Conservation (phyloP, 169 alveolate genomes). For the Babesia ovis region DNA sequence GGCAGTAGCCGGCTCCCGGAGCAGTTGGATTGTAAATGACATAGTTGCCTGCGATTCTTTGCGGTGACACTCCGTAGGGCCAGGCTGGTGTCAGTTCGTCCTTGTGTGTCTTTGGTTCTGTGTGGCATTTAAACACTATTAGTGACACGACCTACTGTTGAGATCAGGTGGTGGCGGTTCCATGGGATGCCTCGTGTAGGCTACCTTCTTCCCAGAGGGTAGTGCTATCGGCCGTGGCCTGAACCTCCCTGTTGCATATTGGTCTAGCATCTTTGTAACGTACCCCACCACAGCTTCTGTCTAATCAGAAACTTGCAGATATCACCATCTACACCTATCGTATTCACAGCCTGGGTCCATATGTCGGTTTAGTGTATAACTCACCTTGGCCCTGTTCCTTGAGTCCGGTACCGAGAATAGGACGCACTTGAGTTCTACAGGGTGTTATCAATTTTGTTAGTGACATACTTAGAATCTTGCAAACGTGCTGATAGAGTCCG, state of each 20-base stretch:
- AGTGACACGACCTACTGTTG: conserved; percentile 24
- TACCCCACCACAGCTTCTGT: conserved; percentile 85
- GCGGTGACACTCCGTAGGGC: conserved; percentile 81
- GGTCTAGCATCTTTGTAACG: conserved; percentile 5
- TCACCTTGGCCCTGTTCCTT: conserved; percentile 78
- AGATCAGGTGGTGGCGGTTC: conserved; percentile 80
- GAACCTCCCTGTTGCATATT: conserved; percentile 52
- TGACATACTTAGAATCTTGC: conserved; percentile 70
- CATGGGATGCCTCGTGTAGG: conserved; percentile 85
- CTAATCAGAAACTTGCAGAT: conserved; percentile 83
- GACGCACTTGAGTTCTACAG: conserved; percentile 78
- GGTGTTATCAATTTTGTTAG: too few species aligned
- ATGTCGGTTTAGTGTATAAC: not conserved
- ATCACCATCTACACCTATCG: conserved; percentile 84
- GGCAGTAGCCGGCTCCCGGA: conserved; percentile 81
- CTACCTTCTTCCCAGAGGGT: conserved; percentile 78
- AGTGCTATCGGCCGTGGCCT: conserved; percentile 78
- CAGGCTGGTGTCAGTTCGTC: conserved; percentile 74
- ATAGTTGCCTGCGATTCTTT: conserved; percentile 74
- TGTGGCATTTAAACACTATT: not conserved
- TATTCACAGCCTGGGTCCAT: conserved; percentile 73
- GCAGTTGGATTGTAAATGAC: conserved; percentile 81
- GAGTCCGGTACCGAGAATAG: conserved; percentile 86
- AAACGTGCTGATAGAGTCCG: conserved; percentile 79
- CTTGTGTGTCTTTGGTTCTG: conserved; percentile 70